Percentiles rank a stretch among this genome's conserved stretches.
phyloP scores from a whole-genome alignment of 2,329 filamentous ascomycete species.

The Aspergillus tanneri region DNA sequence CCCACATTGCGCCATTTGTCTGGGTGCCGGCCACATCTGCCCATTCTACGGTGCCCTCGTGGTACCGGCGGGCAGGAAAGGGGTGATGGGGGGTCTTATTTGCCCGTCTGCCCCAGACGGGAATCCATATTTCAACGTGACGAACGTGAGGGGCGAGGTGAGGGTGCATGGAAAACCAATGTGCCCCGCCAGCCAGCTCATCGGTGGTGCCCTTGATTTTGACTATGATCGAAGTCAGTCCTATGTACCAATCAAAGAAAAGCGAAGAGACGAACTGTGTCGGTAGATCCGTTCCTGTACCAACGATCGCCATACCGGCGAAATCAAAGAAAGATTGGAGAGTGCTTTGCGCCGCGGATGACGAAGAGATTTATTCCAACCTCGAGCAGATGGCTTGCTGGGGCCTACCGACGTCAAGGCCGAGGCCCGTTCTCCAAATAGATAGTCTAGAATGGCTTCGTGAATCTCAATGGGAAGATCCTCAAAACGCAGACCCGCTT shows the following conservation, averaged over 20 bases:
- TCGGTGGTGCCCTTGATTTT: constrained; percentile 70
- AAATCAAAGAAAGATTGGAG: constrained; percentile 62
- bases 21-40: constrained; percentile 25
- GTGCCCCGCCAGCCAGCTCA: constrained; percentile 59
- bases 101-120: constrained; percentile 62
- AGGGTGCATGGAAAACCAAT: constrained; percentile 59
- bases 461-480: constrained; percentile 68
- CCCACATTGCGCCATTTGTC: constrained; percentile 25
- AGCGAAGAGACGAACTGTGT: constrained; percentile 49
- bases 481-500: constrained; percentile 26
- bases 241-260: neutral
- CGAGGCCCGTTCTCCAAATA: constrained; percentile 68
- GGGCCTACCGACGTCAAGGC: constrained; percentile 58
- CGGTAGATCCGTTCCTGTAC: constrained; percentile 72
- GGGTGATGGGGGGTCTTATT: constrained; percentile 47
- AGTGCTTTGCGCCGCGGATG: constrained; percentile 67
- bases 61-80: constrained; percentile 25
- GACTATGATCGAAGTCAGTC: constrained; percentile 43
- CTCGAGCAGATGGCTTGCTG: constrained; percentile 53
- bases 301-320: constrained; percentile 61
- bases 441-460: constrained; percentile 67
- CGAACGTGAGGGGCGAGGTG: constrained; percentile 65
- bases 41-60: constrained; percentile 23
- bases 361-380: constrained; percentile 64
- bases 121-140: constrained; percentile 76